Percentiles rank a stretch among this genome's conserved stretches.
Conservation (phyloP, 2,329 filamentous ascomycete genomes). For the Ophiostoma fasciatum region DNA sequence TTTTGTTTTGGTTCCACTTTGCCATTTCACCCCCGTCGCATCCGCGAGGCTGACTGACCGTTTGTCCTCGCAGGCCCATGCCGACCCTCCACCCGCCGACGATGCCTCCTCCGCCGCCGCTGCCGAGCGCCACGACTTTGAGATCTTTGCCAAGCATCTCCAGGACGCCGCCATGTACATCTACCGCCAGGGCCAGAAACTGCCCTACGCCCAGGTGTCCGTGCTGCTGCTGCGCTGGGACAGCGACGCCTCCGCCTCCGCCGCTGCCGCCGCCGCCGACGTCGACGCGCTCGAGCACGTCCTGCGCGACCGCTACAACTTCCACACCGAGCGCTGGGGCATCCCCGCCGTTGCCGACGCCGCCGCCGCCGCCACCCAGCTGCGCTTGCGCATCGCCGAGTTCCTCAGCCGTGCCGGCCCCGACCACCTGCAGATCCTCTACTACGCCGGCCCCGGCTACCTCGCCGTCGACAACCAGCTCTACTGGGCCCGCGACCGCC, state of each 20-base stretch:
- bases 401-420: slow-evolving; percentile 43
- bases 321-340: slow-evolving; percentile 42
- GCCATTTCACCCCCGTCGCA: too few relatives aligned
- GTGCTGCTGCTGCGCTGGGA: slow-evolving; percentile 49
- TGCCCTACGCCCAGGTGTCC: slow-evolving; percentile 42
- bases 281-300: slow-evolving; percentile 39
- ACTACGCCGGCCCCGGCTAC: slow-evolving; percentile 48
- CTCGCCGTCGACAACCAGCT: slow-evolving; percentile 43
- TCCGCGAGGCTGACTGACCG: too few relatives aligned
- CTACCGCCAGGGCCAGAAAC: slow-evolving; percentile 44
- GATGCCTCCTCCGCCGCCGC: slow-evolving; percentile 12
- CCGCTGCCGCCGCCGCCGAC: slow-evolving; percentile 38
- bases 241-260: slow-evolving; percentile 38
- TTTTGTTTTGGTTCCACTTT: too few relatives aligned
- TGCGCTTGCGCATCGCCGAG: slow-evolving; percentile 43
- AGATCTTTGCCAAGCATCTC: slow-evolving; percentile 50
- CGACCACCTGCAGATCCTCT: slow-evolving; percentile 48
- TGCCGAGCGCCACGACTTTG: slow-evolving; percentile 43
- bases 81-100: too few relatives aligned
- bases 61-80: too few relatives aligned
- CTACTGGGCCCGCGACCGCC: too few relatives aligned
- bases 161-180: slow-evolving; percentile 56
- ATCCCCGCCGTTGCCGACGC: slow-evolving; percentile 46
- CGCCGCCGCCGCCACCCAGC: slow-evolving; percentile 43
- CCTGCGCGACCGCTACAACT: slow-evolving; percentile 45